These are phyloP conservation scores for Ambrosiella beaveri DNA, from an alignment of 2,329 filamentous ascomycete species.

Conservation along the genomic window DNA sequence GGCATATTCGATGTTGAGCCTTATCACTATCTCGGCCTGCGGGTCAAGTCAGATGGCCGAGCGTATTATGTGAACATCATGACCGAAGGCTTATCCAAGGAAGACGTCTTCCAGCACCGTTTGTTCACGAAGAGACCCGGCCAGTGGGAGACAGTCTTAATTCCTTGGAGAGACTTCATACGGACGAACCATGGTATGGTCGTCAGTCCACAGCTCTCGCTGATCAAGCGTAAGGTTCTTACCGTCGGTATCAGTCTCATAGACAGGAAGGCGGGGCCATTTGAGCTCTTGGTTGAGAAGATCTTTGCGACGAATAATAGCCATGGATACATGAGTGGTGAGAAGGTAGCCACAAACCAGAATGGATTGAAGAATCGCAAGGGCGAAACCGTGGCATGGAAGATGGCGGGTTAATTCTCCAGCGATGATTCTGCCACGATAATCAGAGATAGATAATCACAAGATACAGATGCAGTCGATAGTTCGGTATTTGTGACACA, in stretches of 20 bases:
- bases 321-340: slow-evolving; percentile 6
- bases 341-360: slow-evolving; percentile 3
- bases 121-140: slow-evolving; percentile 63
- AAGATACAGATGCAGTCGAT: background rate
- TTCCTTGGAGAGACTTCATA: slow-evolving; percentile 86
- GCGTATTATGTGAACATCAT: slow-evolving; percentile 93
- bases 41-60: slow-evolving; percentile 77
- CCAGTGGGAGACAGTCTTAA: slow-evolving; percentile 87
- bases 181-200: slow-evolving; percentile 84
- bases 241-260: slow-evolving; percentile 79
- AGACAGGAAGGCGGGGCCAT: slow-evolving; percentile 74
- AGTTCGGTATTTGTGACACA: background rate
- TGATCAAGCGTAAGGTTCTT: slow-evolving; percentile 69
- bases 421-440: background rate
- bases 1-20: slow-evolving; percentile 78
- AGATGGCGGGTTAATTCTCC: slow-evolving; percentile 2
- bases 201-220: slow-evolving; percentile 80
- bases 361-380: slow-evolving; percentile 12
- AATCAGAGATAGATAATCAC: background rate
- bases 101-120: slow-evolving; percentile 91
- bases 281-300: slow-evolving; percentile 67
- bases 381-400: slow-evolving; percentile 13
- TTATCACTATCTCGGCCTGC: slow-evolving; percentile 72
- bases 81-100: slow-evolving; percentile 81
- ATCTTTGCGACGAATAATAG: slow-evolving; percentile 73